These are phyloP conservation scores for Camellia lanceoleosa DNA, from an alignment of 148 eudicot species.

Conservation along the genomic window DNA sequence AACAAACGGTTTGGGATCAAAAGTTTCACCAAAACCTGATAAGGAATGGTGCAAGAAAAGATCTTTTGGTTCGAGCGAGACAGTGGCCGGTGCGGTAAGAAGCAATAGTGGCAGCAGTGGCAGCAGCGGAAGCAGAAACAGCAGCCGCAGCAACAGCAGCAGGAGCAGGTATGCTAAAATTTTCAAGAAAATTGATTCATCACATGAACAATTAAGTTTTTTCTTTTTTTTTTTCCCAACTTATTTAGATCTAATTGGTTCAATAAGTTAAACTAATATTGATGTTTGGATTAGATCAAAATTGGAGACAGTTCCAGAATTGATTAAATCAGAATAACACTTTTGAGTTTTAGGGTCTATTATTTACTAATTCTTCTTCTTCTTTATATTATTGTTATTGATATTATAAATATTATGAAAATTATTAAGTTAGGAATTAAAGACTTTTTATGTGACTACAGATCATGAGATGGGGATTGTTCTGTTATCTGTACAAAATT, in stretches of 20 bases:
- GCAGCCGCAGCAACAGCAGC: constrained; percentile 31
- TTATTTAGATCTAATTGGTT: background rate
- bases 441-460: too few relatives aligned
- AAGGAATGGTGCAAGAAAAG: constrained; percentile 75
- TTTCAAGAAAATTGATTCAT: background rate
- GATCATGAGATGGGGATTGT: too few relatives aligned
- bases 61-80: constrained; percentile 47
- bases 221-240: background rate
- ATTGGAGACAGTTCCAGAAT: too few relatives aligned
- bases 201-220: background rate
- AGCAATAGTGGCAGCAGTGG: constrained; percentile 24
- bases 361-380: too few relatives aligned
- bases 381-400: too few relatives aligned
- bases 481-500: too few relatives aligned
- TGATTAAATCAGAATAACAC: too few relatives aligned
- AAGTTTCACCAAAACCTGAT: constrained; percentile 40
- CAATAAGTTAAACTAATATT: too few relatives aligned
- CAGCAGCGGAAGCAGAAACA: constrained; percentile 22
- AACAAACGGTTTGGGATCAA: constrained; percentile 25
- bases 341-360: too few relatives aligned
- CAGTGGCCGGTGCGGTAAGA: constrained; percentile 28
- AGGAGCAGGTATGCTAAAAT: constrained; percentile 28
- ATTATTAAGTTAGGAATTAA: too few relatives aligned
- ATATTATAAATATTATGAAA: too few relatives aligned
- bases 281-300: too few relatives aligned